Evolutionary conservation across 257 asterid genomes (phyloP).

Genomic region (Solanum chilense): DNA sequence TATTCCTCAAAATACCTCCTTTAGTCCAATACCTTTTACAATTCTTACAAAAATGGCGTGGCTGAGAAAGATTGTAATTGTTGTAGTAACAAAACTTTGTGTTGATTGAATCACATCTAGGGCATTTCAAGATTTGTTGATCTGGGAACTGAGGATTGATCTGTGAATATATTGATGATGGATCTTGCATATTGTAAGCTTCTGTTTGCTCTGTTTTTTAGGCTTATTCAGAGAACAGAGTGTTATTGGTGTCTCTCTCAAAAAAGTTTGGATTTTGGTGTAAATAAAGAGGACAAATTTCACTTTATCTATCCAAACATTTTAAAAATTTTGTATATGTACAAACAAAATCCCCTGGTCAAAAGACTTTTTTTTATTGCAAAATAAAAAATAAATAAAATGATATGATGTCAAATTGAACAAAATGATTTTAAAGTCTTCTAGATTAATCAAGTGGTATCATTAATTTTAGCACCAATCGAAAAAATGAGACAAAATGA

Average conservation of each 20-base stretch:
- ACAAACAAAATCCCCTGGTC: not conserved
- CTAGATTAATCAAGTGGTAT: not conserved
- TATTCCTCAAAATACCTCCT: constrained; percentile 78
- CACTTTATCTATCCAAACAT: not conserved
- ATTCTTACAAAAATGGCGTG: constrained; percentile 82
- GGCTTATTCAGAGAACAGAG: not conserved
- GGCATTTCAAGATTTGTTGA: constrained; percentile 71
- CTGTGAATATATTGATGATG: constrained; percentile 43
- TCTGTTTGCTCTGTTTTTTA: not conserved
- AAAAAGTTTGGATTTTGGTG: not conserved
- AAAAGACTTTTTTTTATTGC: not conserved
- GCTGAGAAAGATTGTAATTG: constrained; percentile 92
- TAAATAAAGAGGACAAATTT: not conserved
- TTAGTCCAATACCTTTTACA: constrained; percentile 86
- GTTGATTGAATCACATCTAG: constrained; percentile 69
- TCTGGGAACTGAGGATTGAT: constrained; percentile 57
- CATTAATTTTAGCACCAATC: not conserved
- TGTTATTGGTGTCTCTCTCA: constrained; percentile 5
- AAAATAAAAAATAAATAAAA: not conserved
- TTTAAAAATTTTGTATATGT: not conserved
- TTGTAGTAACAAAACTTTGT: constrained; percentile 86
- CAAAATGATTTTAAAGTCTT: not conserved
- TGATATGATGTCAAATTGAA: not conserved
- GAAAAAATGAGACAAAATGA: not conserved
- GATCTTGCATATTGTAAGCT: constrained; percentile 37